Base-by-base conservation (phyloP, 2,329 filamentous ascomycete genomes). In the Chrysosporium queenslandicum region DNA sequence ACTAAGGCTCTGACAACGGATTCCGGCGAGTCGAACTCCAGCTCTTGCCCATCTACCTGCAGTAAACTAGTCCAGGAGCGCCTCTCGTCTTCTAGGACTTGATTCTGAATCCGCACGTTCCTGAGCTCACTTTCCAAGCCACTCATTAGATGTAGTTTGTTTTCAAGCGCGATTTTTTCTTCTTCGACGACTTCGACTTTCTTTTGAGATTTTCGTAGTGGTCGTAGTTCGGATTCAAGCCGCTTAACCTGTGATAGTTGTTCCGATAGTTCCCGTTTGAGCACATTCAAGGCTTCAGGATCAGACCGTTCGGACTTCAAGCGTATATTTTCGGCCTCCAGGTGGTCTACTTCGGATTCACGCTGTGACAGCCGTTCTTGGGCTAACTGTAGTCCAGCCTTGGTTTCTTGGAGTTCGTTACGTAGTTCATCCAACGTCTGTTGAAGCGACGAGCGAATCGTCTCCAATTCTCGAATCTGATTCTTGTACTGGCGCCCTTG, bases 151-250 rank as follows among this genome's bases (percentile, higher is more conserved):
- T 87, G 82, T 1, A 98, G 67, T 63, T 82, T 87, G 29, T 83
- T 81, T 66, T 92, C 85, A 20, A 98, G 71, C 0, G 82, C 80
- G 56, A 87, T 78, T 74, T 97, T 97, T 72, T 98, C 89, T 66
- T 98, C 92, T 65, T 98, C 89, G 0, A 97, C 86, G 1, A 98
- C 80, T 63, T 95, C 87, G 1, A 95, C 83, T n/a, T 86, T 87
- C 69, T 87, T 91, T 66, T 89, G 83, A 2, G 85, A 72, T 59
- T 89, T 86, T 12, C 89, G 83, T 34, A 94, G 77, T 59, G 89
- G 85, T 60, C 86, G 87, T 32, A 98, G 71, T 65, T 98, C 91
- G 0, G 80, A 77, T 66, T 98, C 92, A 2, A 98, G 74, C 27
- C 80, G 83, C 54, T 87, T 83, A 58, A 96, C 94, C 63, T 97